Evolutionary conservation across 257 asterid genomes (phyloP).

Genomic region (Primulina huaijiensis): DNA sequence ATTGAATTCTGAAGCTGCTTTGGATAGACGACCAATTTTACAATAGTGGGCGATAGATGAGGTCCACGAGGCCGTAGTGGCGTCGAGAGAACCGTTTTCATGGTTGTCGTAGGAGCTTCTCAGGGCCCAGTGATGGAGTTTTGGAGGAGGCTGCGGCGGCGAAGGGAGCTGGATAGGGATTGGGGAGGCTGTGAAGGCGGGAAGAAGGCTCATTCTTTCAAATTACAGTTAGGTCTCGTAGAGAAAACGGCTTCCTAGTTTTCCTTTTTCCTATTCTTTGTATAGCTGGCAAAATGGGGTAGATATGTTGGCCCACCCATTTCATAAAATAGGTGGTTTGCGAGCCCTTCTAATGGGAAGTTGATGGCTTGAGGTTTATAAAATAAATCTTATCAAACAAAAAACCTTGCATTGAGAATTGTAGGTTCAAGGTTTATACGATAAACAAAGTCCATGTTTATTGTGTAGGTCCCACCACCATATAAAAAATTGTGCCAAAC

Average conservation of each 20-base stretch:
- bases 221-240: conserved; percentile 27
- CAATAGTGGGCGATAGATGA: conserved; percentile 62
- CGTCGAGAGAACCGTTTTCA: conserved; percentile 17
- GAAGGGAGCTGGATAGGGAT: conserved; percentile 11
- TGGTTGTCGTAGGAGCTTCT: conserved; percentile 23
- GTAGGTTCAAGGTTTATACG: too few relatives aligned
- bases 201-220: conserved; percentile 41
- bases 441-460: too few relatives aligned
- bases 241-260: background rate
- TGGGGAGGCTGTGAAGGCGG: conserved; percentile 33
- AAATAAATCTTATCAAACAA: too few relatives aligned
- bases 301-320: too few relatives aligned
- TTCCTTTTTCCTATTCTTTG: background rate
- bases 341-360: too few relatives aligned
- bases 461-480: too few relatives aligned
- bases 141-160: conserved; percentile 27
- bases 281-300: too few relatives aligned
- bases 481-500: too few relatives aligned
- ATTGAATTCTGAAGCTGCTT: conserved; percentile 47
- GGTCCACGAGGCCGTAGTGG: conserved; percentile 66
- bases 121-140: conserved; percentile 14
- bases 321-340: too few relatives aligned
- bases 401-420: too few relatives aligned
- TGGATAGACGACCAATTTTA: conserved; percentile 50
- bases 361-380: too few relatives aligned